Percentiles rank a stretch among this genome's conserved stretches.
Evolutionary conservation across 768 basidiomycete genomes (phyloP).

Genomic region (Mycena amicta): DNA sequence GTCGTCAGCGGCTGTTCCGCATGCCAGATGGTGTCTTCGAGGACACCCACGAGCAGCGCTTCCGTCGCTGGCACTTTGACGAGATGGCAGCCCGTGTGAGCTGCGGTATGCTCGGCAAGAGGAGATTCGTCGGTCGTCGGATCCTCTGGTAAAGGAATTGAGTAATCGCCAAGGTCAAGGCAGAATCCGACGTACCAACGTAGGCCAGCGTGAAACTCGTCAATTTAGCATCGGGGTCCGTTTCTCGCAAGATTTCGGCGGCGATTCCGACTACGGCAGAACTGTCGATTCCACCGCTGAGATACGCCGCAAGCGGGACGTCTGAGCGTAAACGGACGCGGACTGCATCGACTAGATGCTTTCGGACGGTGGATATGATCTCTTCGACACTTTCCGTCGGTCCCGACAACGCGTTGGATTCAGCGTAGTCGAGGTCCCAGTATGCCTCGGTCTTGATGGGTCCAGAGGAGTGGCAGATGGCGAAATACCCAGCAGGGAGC

Average conservation of each 20-base stretch:
- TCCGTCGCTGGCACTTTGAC: conserved; percentile 8
- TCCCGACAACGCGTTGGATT: too few relatives aligned
- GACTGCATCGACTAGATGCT: conserved; percentile 12
- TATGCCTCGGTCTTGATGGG: conserved; percentile 10
- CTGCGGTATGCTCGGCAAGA: conserved; percentile 11
- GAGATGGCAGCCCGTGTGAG: conserved; percentile 4
- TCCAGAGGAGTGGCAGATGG: conserved; percentile 8
- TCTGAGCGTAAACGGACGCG: conserved; percentile 16
- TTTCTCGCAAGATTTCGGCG: conserved; percentile 12
- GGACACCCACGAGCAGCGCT: conserved; percentile 5
- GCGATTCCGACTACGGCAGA: conserved; percentile 19
- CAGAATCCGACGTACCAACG: not conserved
- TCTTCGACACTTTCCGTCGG: not conserved
- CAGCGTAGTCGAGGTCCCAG: conserved; percentile 20
- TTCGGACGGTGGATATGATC: conserved; percentile 11
- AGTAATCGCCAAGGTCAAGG: too few relatives aligned
- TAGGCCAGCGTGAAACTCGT: conserved; percentile 17
- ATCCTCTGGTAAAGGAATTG: conserved; percentile 4
- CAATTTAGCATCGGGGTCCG: conserved; percentile 14
- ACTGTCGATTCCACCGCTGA: conserved; percentile 25
- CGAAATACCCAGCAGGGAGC: conserved; percentile 8
- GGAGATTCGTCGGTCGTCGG: conserved; percentile 10
- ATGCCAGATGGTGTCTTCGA: conserved; percentile 17
- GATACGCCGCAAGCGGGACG: conserved; percentile 19
- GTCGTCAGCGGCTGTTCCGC: conserved; percentile 4